Evolutionary conservation across 345 rosid species (phyloP).

Genomic region (Raphanus sativus): DNA sequence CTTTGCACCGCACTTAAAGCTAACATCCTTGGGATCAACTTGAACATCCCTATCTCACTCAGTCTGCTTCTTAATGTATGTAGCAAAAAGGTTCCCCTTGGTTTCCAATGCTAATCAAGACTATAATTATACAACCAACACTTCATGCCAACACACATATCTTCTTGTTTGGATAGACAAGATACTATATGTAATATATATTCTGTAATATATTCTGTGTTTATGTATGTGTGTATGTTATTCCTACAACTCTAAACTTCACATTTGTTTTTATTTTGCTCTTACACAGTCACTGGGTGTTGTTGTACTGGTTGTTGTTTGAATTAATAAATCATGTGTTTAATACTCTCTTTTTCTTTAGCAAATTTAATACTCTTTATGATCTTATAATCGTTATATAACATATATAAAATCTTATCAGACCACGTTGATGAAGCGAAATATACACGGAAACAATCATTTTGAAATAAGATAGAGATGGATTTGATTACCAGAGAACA

Average conservation of each 20-base stretch:
- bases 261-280: not conserved
- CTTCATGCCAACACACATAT: constrained; percentile 11
- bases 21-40: constrained; percentile 49
- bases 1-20: constrained; percentile 56
- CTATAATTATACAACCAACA: constrained; percentile 11
- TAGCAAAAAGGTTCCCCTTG: constrained; percentile 37
- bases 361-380: not conserved
- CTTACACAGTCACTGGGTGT: constrained; percentile 18
- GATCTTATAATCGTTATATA: not conserved
- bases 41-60: constrained; percentile 47
- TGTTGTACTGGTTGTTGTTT: constrained; percentile 5
- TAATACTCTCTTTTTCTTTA: not conserved
- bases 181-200: not conserved
- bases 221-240: constrained; percentile 6
- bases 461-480: not conserved
- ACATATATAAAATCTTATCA: not conserved
- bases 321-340: constrained; percentile 16
- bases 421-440: not conserved
- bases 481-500: not conserved
- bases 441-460: not conserved
- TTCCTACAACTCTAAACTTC: not conserved
- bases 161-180: constrained; percentile 15
- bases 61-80: constrained; percentile 51
- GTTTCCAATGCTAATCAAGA: constrained; percentile 45
- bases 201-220: not conserved